phyloP scores from a whole-genome alignment of 805 yeast species.

The Nakazawaea molendinolei region DNA sequence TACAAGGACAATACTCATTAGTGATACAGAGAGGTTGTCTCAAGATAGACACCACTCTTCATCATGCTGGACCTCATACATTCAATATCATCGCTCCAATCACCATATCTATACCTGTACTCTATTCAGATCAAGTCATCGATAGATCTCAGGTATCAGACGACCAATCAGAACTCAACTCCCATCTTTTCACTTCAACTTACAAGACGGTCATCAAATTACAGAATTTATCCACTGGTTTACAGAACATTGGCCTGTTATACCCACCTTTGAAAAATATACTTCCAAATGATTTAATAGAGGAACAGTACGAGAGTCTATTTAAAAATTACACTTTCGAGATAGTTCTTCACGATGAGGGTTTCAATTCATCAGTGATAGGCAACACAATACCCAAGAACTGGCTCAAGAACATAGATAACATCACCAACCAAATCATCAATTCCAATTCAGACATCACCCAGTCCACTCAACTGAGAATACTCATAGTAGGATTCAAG shows the following conservation, averaged over 20 bases:
- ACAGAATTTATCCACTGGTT: conserved; percentile 31
- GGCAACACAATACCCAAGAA: conserved; percentile 20
- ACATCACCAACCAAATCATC: conserved; percentile 13
- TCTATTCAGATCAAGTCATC: conserved; percentile 33
- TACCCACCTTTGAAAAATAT: conserved; percentile 40
- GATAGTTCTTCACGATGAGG: conserved; percentile 23
- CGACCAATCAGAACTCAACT: conserved; percentile 25
- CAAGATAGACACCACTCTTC: conserved; percentile 31
- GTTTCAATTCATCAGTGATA: conserved; percentile 16
- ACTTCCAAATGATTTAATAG: conserved; percentile 21
- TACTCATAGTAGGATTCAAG: conserved; percentile 56
- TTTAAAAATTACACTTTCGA: conserved; percentile 33
- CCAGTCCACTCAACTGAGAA: conserved; percentile 12
- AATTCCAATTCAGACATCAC: conserved; percentile 1
- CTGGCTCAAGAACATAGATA: conserved; percentile 20
- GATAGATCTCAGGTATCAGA: conserved; percentile 26
- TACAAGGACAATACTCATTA: conserved; percentile 41
- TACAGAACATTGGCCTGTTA: conserved; percentile 35
- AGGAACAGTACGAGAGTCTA: conserved; percentile 19
- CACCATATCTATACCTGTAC: conserved; percentile 33
- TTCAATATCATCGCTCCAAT: conserved; percentile 30
- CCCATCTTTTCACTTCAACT: conserved; percentile 30
- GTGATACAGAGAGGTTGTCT: conserved; percentile 41
- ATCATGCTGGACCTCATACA: conserved; percentile 22
- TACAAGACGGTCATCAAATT: conserved; percentile 38